Percentiles rank a stretch among this genome's conserved stretches.
Conservation (phyloP, 2,329 filamentous ascomycete species). For the Talaromyces sp. region DNA sequence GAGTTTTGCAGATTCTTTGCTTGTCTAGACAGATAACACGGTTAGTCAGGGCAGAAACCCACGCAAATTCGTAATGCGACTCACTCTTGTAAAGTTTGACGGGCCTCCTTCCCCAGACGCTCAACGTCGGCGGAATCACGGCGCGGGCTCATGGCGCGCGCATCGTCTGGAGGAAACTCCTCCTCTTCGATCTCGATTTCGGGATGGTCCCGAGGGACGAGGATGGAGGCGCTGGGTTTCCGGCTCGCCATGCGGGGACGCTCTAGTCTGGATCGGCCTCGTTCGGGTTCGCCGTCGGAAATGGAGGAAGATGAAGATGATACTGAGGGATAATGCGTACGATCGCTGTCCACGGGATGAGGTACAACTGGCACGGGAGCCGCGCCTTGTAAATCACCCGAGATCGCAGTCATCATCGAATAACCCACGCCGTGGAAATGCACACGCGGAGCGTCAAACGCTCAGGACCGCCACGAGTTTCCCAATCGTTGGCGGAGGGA, state of each 20-base stretch:
- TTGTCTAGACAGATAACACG: slow-evolving; percentile 55
- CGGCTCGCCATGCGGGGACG: slow-evolving; percentile 67
- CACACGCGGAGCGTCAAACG: slow-evolving; percentile 18
- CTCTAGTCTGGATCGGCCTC: slow-evolving; percentile 38
- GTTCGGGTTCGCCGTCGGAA: slow-evolving; percentile 42
- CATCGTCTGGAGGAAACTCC: slow-evolving; percentile 79
- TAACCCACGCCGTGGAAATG: slow-evolving; percentile 7
- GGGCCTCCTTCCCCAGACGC: slow-evolving; percentile 75
- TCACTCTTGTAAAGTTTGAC: slow-evolving; percentile 59
- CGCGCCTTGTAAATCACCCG: slow-evolving; percentile 31
- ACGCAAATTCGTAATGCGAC: slow-evolving; percentile 18
- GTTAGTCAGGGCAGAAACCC: neutral
- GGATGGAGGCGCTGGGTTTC: slow-evolving; percentile 76
- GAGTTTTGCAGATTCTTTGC: slow-evolving; percentile 85
- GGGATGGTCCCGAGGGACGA: slow-evolving; percentile 71
- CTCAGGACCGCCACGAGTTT: slow-evolving; percentile 4
- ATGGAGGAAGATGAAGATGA: slow-evolving; percentile 45
- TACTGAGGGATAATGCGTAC: slow-evolving; percentile 35
- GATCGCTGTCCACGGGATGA: slow-evolving; percentile 33
- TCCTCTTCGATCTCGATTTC: slow-evolving; percentile 68
- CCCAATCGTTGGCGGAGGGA: slow-evolving; percentile 4
- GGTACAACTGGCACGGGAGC: slow-evolving; percentile 35
- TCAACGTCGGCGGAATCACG: slow-evolving; percentile 88
- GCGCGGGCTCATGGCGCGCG: slow-evolving; percentile 88
- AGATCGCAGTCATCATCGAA: slow-evolving; percentile 28